A percentile compares a stretch with the other conserved stretches of the same genome.
phyloP scores from a whole-genome alignment of 805 yeast genomes.

The Candida rishiriensis region DNA sequence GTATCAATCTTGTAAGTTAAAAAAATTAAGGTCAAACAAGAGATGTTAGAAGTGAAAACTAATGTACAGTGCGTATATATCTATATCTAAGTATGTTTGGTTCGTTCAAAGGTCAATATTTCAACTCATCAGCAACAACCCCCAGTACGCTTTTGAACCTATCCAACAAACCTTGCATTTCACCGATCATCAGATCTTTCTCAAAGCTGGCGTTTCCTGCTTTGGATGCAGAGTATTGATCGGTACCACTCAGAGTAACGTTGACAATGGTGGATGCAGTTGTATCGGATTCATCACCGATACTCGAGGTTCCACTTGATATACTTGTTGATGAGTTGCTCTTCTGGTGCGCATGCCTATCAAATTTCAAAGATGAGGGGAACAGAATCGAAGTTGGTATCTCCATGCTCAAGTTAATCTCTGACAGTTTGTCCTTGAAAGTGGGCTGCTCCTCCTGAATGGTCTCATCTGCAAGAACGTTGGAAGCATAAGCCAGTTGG shows the following conservation, averaged over 20 bases:
- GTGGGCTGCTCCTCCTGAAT: conserved; percentile 1
- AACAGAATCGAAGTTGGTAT: not conserved
- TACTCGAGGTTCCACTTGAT: too few relatives aligned
- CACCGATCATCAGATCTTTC: conserved; percentile 7
- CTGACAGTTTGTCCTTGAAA: conserved; percentile 4
- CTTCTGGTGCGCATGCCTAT: not conserved
- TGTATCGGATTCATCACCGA: too few relatives aligned
- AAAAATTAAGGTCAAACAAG: too few relatives aligned
- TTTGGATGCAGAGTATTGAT: too few relatives aligned
- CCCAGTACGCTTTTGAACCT: conserved; percentile 25
- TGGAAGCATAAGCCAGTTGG: not conserved
- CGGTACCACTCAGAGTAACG: too few relatives aligned
- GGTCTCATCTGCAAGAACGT: not conserved
- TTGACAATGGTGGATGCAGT: too few relatives aligned
- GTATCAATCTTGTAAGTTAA: too few relatives aligned
- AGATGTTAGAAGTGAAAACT: too few relatives aligned
- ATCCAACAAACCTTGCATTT: conserved; percentile 21
- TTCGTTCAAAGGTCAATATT: not conserved
- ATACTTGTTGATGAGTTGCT: conserved; percentile 2
- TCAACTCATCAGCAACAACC: conserved; percentile 27
- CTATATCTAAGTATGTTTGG: too few relatives aligned
- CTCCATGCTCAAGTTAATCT: conserved; percentile 3
- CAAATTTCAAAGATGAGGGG: not conserved
- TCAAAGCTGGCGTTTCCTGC: too few relatives aligned
- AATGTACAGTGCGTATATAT: too few relatives aligned